Evolutionary conservation across 2,329 filamentous ascomycete species (phyloP), one percentile per base, ranked within the genome.

Genomic region (Epichloe elymi): DNA sequence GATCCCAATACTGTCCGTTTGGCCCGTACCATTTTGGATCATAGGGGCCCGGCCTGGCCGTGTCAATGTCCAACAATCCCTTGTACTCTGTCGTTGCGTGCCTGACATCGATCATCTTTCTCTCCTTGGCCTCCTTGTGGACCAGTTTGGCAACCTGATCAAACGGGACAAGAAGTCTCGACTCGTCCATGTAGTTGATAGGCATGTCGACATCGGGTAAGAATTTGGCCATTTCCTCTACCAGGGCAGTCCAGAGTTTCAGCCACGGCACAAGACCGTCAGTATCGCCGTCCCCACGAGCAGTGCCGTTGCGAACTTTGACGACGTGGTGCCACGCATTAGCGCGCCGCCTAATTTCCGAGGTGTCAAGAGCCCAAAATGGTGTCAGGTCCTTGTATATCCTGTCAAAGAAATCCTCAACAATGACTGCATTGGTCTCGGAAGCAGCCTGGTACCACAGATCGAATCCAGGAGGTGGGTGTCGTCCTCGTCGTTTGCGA

Each of bases 151-250:
- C 68, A 51, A 84, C 73, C 14, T 75, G 68, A 50, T 83, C 73
- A 65, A 73, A 79, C 10, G 78, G 73, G 3, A 81, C 77, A 33
- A 83, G 65, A n/a, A 85, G 62, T 20, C 81, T 71, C 30, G 80
- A 74, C 60, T 85, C 79, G 60, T 84, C 80, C 65, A 82, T 72
- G 49, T 74, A 70, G 59, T 85, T 84, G 66, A 84, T 78, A 11
- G 80, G 75, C 68, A 84, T 82, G 60, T 84, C 80, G 61, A 85
- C 75, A 54, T 85, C 80, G 4, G 80, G 81, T 20, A 85, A 61
- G 47, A 73, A 66, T 14, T 70, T 60, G 26, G 75, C 72, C 37
- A 81, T 76, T 51, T 75, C 74, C 2, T 60, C 57, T 20, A 82
- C 71, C 12, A 80, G 65, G 3, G 63, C 60, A 2, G 71, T 70